Evolutionary conservation across 345 rosid species (phyloP).

Genomic region (Aurinia saxatilis): DNA sequence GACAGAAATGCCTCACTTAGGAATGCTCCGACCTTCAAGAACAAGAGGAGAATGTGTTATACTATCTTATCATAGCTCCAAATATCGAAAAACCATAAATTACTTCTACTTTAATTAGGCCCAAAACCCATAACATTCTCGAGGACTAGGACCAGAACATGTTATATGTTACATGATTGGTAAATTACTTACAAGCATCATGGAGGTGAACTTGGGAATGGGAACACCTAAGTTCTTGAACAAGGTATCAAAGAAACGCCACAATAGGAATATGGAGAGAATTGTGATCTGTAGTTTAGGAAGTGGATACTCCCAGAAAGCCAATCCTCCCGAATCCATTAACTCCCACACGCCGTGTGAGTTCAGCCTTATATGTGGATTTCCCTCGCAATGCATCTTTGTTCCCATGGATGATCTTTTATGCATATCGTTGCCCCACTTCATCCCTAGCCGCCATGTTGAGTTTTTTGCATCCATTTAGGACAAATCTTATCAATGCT

Average conservation of each 20-base stretch:
- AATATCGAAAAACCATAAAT: no score
- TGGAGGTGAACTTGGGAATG: conserved; percentile 26
- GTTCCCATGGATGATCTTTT: not conserved
- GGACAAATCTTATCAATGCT: not conserved
- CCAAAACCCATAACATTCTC: no score
- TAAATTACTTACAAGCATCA: conserved; percentile 25
- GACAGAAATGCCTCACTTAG: not conserved
- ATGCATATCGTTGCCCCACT: conserved; percentile 1
- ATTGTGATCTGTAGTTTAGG: conserved; percentile 21
- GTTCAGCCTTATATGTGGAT: conserved; percentile 20
- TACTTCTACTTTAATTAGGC: no score
- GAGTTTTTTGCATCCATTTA: conserved; percentile 8
- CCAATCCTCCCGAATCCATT: conserved; percentile 1
- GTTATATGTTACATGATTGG: not conserved
- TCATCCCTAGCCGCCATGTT: conserved; percentile 6
- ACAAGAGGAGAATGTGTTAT: conserved; percentile 5
- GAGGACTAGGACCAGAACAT: no score
- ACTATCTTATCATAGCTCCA: not conserved
- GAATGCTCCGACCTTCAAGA: conserved; percentile 20
- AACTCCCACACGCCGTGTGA: conserved; percentile 21
- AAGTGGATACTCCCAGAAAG: conserved; percentile 24
- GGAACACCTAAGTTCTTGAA: conserved; percentile 23
- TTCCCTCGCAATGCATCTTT: not conserved
- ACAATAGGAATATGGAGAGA: conserved; percentile 3
- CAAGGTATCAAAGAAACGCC: conserved; percentile 25